Base-by-base conservation (phyloP, 805 yeast species). In the Teunomyces cretensis region DNA sequence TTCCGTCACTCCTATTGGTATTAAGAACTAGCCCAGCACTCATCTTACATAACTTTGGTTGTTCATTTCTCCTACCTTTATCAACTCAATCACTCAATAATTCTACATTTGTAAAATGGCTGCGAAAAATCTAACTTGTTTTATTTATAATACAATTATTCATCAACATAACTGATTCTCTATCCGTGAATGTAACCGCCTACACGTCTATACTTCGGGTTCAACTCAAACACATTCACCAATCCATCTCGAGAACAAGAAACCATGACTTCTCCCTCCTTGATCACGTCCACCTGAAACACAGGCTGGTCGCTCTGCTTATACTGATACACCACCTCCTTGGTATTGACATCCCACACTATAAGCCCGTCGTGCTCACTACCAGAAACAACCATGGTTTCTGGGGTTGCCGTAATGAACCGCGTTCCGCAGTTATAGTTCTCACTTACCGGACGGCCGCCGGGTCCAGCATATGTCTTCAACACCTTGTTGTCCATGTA, bases 401-500 rank as follows among this genome's bases (percentile, higher is more conserved):
- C 58, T 6, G 53, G 48, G 2, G 64, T 57, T 2, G 51, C 57
- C 6, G 67, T 66, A 8, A 83, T 65, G 54, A 86, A 85, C 11
- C 70, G 67, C 1, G 83, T 62, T 7, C 79, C 72, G 52, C 86
- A 72, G 22, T 73, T 69, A 56, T 65, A 84, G 49, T 78, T 80
- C 49, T 75, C 81, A 41, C 77, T 64, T n/a, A 79, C 58, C 8
- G 72, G 61, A 7, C 48, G 39, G 8, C 60, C 58, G 6, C 54
- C 57, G 3, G 46, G 41, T 15, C 57, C 49, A 6, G 39, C 27
- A 42, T 75, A 86, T 0, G 96, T 88, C 60, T 89, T 88, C 28
- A 88, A 86, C 17, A 88, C 91, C 51, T 76, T 78, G 56, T 88
- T 88, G 52, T 80, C 76, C 79, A 88, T 80, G 63, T 87, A 89